phyloP scores from a whole-genome alignment of 306 rosid species.

The Vachellia collinsii region DNA sequence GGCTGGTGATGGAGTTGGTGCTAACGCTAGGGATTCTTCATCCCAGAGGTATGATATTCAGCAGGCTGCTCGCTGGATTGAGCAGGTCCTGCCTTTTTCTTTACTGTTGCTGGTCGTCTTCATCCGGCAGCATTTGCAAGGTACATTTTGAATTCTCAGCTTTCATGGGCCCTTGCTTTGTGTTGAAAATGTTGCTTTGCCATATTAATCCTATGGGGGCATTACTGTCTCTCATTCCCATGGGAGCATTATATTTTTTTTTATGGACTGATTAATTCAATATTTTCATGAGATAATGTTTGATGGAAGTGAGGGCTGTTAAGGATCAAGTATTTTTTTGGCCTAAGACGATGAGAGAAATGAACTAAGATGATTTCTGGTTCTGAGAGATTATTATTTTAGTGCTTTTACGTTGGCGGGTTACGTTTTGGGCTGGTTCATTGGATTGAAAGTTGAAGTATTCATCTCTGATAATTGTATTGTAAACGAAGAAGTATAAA shows the following conservation, averaged over 20 bases:
- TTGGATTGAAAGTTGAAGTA: neutral
- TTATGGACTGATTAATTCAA: neutral
- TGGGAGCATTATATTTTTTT: neutral
- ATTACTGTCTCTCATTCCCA: no score
- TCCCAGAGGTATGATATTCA: conserved; percentile 97
- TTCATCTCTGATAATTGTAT: neutral
- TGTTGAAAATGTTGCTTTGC: neutral
- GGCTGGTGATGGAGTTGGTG: conserved; percentile 54
- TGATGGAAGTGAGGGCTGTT: neutral
- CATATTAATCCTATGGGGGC: neutral
- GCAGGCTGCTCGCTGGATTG: conserved; percentile 98
- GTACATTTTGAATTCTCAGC: conserved; percentile 39
- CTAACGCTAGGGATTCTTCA: conserved; percentile 86
- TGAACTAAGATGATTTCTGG: neutral
- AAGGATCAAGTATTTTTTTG: neutral
- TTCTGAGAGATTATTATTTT: neutral
- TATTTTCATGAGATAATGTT: neutral
- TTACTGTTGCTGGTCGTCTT: conserved; percentile 95
- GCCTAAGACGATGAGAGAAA: conserved; percentile 1
- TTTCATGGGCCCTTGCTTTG: neutral
- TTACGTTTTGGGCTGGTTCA: neutral
- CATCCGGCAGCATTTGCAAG: conserved; percentile 98
- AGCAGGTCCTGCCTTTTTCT: conserved; percentile 88
- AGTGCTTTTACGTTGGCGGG: neutral
- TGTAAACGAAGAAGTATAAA: neutral